phyloP scores from a whole-genome alignment of 139 green algal genomes.

The Picochlorum sp. region DNA sequence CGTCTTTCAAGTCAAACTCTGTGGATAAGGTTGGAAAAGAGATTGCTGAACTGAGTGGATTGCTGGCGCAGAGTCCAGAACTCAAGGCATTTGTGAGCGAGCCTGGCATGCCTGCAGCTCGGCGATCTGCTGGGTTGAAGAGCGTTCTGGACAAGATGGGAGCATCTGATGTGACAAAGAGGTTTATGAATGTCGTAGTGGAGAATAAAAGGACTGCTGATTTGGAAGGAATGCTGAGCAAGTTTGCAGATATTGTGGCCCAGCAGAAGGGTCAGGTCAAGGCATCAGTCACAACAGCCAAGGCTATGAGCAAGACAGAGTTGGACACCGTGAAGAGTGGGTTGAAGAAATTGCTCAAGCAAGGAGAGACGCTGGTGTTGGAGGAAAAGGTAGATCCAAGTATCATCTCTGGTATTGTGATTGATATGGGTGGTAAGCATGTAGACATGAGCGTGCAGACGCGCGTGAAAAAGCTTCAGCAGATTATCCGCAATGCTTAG shows the following conservation, averaged over 20 bases:
- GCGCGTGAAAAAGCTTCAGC: slow-evolving; percentile 49
- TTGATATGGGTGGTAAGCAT: slow-evolving; percentile 71
- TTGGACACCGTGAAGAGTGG: slow-evolving; percentile 42
- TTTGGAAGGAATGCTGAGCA: slow-evolving; percentile 34
- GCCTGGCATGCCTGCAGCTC: slow-evolving; percentile 30
- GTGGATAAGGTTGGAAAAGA: slow-evolving; percentile 42
- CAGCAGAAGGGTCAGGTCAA: slow-evolving; percentile 52
- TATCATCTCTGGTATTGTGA: slow-evolving; percentile 66
- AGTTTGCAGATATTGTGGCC: slow-evolving; percentile 51
- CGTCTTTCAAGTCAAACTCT: slow-evolving; percentile 31
- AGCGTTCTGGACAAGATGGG: slow-evolving; percentile 32
- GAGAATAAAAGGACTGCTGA: slow-evolving; percentile 60
- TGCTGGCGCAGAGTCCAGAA: slow-evolving; percentile 23
- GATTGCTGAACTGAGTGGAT: slow-evolving; percentile 27
- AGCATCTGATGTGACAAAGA: slow-evolving; percentile 42
- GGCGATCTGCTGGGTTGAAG: slow-evolving; percentile 23
- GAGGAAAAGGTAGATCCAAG: slow-evolving; percentile 48
- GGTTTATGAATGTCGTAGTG: slow-evolving; percentile 38
- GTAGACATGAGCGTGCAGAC: slow-evolving; percentile 64
- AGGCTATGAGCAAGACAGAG: slow-evolving; percentile 29
- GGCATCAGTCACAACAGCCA: slow-evolving; percentile 59
- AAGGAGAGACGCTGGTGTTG: slow-evolving; percentile 46
- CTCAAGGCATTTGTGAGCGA: slow-evolving; percentile 42
- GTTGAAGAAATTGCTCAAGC: slow-evolving; percentile 46
- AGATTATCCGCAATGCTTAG: slow-evolving; percentile 20